Percentiles rank a stretch among this genome's conserved stretches.
Conservation (phyloP, 2,329 filamentous ascomycete species). For the Exophiala alcalophila region DNA sequence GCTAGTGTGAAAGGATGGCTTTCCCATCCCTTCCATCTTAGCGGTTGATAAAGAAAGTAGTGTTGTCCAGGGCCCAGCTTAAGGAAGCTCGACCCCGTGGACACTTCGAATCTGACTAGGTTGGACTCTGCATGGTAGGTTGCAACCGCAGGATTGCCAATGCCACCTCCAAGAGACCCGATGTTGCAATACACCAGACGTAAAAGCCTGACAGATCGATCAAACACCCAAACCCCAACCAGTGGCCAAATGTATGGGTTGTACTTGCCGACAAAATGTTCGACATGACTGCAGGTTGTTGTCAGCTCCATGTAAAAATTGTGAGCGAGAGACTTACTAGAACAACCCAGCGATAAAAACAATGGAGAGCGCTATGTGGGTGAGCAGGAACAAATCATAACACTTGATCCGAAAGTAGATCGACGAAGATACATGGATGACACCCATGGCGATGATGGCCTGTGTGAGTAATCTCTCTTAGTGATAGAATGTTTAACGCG, state of each 20-base stretch:
- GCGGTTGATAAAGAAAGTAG: conserved; percentile 50
- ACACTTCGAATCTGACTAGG: conserved; percentile 46
- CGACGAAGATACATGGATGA: conserved; percentile 44
- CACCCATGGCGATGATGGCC: conserved; percentile 36
- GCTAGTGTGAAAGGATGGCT: conserved; percentile 52
- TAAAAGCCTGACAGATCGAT: conserved; percentile 44
- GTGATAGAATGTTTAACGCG: not conserved
- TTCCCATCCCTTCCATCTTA: conserved; percentile 46
- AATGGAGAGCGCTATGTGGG: conserved; percentile 39
- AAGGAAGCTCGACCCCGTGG: conserved; percentile 35
- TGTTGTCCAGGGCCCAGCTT: conserved; percentile 46
- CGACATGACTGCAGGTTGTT: conserved; percentile 49
- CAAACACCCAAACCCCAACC: conserved; percentile 48
- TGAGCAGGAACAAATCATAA: conserved; percentile 44
- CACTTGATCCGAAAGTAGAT: conserved; percentile 44
- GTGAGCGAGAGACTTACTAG: conserved; percentile 36
- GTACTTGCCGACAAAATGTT: conserved; percentile 49
- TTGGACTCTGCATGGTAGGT: conserved; percentile 45
- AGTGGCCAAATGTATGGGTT: conserved; percentile 52
- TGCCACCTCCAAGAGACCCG: conserved; percentile 33
- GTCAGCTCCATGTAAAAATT: no score
- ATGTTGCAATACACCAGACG: conserved; percentile 45
- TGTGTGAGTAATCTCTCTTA: not conserved
- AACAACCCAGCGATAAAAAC: conserved; percentile 47
- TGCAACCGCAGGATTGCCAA: conserved; percentile 38